Percentiles rank a stretch among this genome's conserved stretches.
Conservation (phyloP, 1,284 basidiomycete genomes). For the Baeospora myosura region DNA sequence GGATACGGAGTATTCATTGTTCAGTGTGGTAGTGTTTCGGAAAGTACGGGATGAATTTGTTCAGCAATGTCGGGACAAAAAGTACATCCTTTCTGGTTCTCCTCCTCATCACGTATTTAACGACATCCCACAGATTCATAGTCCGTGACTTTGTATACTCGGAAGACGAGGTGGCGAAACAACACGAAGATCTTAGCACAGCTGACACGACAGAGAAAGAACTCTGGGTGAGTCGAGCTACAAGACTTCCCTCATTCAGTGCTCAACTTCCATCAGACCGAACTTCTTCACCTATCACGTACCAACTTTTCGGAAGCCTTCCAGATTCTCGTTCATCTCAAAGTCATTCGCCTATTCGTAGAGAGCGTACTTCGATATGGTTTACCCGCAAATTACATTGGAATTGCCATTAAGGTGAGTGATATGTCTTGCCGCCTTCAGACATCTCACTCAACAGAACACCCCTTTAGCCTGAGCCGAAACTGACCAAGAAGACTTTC, state of each 20-base stretch:
- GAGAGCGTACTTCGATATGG: slow-evolving; percentile 97
- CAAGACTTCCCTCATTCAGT: slow-evolving; percentile 7
- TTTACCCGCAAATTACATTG: slow-evolving; percentile 87
- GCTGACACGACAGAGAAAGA: slow-evolving; percentile 91
- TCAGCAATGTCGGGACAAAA: slow-evolving; percentile 93
- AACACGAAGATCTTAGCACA: slow-evolving; percentile 74
- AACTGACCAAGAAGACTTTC: slow-evolving; percentile 76
- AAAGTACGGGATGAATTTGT: slow-evolving; percentile 89
- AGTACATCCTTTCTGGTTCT: slow-evolving; percentile 40
- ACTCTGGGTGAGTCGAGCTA: slow-evolving; percentile 73
- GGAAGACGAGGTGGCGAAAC: slow-evolving; percentile 77
- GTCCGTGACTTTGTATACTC: slow-evolving; percentile 94
- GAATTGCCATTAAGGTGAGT: slow-evolving; percentile 72
- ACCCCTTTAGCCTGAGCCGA: slow-evolving; percentile 74
- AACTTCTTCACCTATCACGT: slow-evolving; percentile 85
- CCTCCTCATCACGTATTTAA: slow-evolving; percentile 9
- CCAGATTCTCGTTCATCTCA: slow-evolving; percentile 90
- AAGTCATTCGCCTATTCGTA: slow-evolving; percentile 85
- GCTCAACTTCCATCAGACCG: slow-evolving; percentile 53
- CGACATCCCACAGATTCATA: slow-evolving; percentile 52
- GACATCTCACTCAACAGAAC: neutral
- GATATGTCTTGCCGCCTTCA: slow-evolving; percentile 4
- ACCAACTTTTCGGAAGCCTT: slow-evolving; percentile 98
- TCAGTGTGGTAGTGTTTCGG: slow-evolving; percentile 86
- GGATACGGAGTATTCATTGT: slow-evolving; percentile 88